Evolutionary conservation across 1,284 basidiomycete genomes (phyloP), one percentile per base, ranked within the genome.

Genomic region (Wolfiporia cocos): DNA sequence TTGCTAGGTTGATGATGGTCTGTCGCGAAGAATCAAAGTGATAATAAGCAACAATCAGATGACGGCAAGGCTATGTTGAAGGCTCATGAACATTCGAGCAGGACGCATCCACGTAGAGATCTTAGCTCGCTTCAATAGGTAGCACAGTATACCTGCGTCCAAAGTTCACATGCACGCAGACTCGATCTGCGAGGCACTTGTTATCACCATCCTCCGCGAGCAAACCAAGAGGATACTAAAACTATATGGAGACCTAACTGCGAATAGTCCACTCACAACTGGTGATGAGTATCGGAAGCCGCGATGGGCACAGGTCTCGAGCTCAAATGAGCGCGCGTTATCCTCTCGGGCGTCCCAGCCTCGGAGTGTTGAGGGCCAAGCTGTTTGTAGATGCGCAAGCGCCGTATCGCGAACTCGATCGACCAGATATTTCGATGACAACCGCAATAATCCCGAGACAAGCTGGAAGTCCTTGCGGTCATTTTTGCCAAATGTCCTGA

Each of bases 401-500:
- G 81, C 82, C 37, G 69, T 74, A 21, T 61, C 49, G 0, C 78
- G 76, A 6, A 84, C 72, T 37, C 71, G 66, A 28, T 81, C 74
- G 30, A 84, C 70, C 37, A 82, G 64, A 54, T 86, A 86, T 58
- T 86, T 86, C 26, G 73, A 73, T 1, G 82, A 78, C 0, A 86
- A 62, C 10, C 83, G 78, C 7, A 86, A 68, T 21, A 82, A 71
- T 9, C 75, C 72, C 1, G 80, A 69, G 15, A 86, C 61, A 3
- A 65, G 62, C 0, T 70, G 61, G 49, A 86, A 86, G 51, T 83
- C 74, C 17, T 68, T 63, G 0, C 73, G 66, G 20, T 61, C 62
- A 0, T 71, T 68, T 10, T 61, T 58, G 14, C 60, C 61, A 34
- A 73, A 70, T 42, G 66, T 65, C 17, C 70, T 73, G 35, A 51